Conservation (phyloP, 148 eudicot genomes). For the Diospyros lotus region DNA sequence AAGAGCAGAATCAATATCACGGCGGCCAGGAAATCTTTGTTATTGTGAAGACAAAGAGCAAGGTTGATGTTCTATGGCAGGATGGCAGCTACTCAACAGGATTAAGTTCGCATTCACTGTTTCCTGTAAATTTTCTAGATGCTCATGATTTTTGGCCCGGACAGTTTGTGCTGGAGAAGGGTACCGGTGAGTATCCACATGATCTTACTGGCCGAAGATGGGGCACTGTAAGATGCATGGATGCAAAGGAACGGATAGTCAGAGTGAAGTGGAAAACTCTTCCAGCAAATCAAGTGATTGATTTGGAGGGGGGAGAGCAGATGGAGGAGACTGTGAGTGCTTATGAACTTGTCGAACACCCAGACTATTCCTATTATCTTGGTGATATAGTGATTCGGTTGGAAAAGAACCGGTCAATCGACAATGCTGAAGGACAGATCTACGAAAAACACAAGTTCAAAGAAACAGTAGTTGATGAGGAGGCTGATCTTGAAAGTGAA, state of each 20-base stretch:
- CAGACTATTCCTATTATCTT: conserved; percentile 56
- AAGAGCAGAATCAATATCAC: conserved; percentile 16
- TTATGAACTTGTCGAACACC: conserved; percentile 90
- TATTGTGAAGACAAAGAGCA: conserved; percentile 62
- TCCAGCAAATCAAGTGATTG: conserved; percentile 12
- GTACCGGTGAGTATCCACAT: conserved; percentile 44
- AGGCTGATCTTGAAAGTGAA: conserved; percentile 7
- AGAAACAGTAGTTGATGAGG: conserved; percentile 12
- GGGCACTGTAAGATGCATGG: conserved; percentile 72
- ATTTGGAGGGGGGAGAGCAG: conserved; percentile 22
- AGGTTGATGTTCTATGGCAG: conserved; percentile 88
- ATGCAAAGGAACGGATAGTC: conserved; percentile 76
- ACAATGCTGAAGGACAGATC: conserved; percentile 10
- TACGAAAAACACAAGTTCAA: not conserved
- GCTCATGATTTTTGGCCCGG: conserved; percentile 87
- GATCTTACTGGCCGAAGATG: conserved; percentile 36
- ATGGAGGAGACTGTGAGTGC: conserved; percentile 82
- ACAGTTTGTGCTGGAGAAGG: conserved; percentile 70
- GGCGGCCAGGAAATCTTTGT: conserved; percentile 46
- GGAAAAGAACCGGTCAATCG: conserved; percentile 26
- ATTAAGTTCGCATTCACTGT: conserved; percentile 55
- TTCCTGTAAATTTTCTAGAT: conserved; percentile 59
- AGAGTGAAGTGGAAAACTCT: conserved; percentile 55
- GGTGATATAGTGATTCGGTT: conserved; percentile 68
- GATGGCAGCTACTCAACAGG: conserved; percentile 66